Evolutionary conservation across 805 yeast species (phyloP).

Genomic region (Starmerella sp.): DNA sequence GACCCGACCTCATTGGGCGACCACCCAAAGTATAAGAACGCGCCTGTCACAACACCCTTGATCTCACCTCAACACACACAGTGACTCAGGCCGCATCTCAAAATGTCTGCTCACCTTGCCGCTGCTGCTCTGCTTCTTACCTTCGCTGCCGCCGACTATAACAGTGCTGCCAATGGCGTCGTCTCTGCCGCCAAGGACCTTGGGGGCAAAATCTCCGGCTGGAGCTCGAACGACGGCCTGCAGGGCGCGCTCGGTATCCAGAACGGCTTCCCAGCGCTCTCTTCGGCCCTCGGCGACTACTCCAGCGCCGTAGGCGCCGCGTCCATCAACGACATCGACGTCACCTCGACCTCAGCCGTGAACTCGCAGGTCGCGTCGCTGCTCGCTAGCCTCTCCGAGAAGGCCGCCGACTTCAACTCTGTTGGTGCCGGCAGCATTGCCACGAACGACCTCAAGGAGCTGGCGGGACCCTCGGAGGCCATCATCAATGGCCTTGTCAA

Average conservation of each 20-base stretch:
- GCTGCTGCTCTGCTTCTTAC: background rate
- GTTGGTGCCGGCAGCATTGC: conserved; percentile 22
- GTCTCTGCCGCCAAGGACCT: conserved; percentile 5
- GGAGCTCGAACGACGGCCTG: conserved; percentile 19
- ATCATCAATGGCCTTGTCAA: conserved; percentile 16
- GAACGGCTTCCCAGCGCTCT: conserved; percentile 11
- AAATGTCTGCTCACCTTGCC: background rate
- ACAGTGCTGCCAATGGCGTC: conserved; percentile 9
- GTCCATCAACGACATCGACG: conserved; percentile 10
- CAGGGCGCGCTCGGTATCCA: conserved; percentile 24
- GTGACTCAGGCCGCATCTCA: background rate
- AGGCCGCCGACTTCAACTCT: conserved; percentile 21
- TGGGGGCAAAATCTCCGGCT: conserved; percentile 8
- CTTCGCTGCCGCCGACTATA: conserved; percentile 10
- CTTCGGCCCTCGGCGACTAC: conserved; percentile 13
- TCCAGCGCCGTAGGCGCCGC: conserved; percentile 3
- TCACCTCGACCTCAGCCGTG: conserved; percentile 8
- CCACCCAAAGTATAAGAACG: background rate
- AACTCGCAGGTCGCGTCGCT: conserved; percentile 14
- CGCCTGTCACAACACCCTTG: background rate
- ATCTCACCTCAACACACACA: background rate
- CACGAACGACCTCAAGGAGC: conserved; percentile 10
- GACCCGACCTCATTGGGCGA: background rate
- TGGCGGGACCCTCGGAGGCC: conserved; percentile 16
- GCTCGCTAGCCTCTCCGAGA: conserved; percentile 18